A percentile compares a stretch with the other conserved stretches of the same genome.
Evolutionary conservation across 768 basidiomycete species (phyloP).

Genomic region (Gymnopilus junonius): DNA sequence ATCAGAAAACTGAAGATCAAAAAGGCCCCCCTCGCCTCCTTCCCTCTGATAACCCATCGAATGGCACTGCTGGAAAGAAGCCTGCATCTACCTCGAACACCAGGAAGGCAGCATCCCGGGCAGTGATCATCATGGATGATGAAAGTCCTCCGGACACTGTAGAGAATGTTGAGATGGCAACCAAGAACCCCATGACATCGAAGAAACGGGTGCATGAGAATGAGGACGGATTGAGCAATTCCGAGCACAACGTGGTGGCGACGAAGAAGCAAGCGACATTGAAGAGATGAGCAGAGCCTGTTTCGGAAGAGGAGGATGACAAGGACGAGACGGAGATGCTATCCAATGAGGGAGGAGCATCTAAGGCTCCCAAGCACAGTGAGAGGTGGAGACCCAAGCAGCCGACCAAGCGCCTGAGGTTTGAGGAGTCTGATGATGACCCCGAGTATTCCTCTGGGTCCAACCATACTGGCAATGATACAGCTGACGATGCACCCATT

Average conservation of each 20-base stretch:
- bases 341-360: neutral
- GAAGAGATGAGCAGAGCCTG: neutral
- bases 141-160: neutral
- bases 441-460: neutral
- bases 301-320: neutral
- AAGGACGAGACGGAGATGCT: neutral
- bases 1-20: constrained; percentile 4
- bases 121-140: neutral
- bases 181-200: neutral
- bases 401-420: neutral
- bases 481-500: neutral
- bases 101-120: neutral
- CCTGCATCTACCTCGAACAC: neutral
- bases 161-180: neutral
- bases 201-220: neutral
- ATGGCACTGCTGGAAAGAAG: neutral
- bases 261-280: neutral
- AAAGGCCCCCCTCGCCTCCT: constrained; percentile 5
- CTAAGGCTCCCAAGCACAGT: neutral
- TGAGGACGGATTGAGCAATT: neutral
- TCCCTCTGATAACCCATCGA: neutral
- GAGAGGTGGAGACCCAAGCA: neutral
- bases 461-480: neutral
- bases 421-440: neutral
- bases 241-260: neutral